phyloP scores from a whole-genome alignment of 306 rosid genomes.

The Casuarina cunninghamiana region DNA sequence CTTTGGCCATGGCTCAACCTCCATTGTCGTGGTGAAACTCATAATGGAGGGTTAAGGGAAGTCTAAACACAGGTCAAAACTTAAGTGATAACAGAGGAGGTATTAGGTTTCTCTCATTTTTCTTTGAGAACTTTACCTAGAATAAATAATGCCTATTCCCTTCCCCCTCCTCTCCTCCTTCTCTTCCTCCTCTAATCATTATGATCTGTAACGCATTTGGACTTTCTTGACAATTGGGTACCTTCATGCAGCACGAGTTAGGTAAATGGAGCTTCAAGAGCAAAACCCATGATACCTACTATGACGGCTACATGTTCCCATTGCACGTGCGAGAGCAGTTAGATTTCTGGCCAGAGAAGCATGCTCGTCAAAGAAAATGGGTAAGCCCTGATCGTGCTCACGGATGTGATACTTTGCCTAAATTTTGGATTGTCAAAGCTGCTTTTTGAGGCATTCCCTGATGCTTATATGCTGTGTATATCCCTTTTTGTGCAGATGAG shows the following conservation, averaged over 20 bases:
- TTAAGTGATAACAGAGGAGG: no score
- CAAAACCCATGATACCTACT: conserved; percentile 64
- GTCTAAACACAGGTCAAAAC: no score
- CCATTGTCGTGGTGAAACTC: no score
- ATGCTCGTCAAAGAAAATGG: conserved; percentile 73
- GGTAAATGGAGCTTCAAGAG: conserved; percentile 96
- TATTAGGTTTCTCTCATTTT: background rate
- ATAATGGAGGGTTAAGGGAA: no score
- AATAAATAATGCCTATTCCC: background rate
- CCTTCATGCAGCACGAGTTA: conserved; percentile 52
- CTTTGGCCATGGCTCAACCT: no score
- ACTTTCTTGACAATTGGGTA: background rate
- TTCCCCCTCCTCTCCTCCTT: no score
- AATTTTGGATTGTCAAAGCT: background rate
- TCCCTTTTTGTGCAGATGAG: conserved; percentile 53
- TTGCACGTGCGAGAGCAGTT: conserved; percentile 74
- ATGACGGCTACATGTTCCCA: conserved; percentile 95
- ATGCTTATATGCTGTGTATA: conserved; percentile 1
- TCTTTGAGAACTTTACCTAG: background rate
- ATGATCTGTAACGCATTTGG: background rate
- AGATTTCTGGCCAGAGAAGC: conserved; percentile 88
- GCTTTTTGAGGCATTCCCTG: background rate
- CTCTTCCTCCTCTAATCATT: background rate
- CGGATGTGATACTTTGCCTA: background rate
- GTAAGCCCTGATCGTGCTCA: conserved; percentile 36